A percentile compares a stretch with the other conserved stretches of the same genome.
phyloP scores from a whole-genome alignment of 1,139 yeast genomes.

The Saccharomyces hybrid region DNA sequence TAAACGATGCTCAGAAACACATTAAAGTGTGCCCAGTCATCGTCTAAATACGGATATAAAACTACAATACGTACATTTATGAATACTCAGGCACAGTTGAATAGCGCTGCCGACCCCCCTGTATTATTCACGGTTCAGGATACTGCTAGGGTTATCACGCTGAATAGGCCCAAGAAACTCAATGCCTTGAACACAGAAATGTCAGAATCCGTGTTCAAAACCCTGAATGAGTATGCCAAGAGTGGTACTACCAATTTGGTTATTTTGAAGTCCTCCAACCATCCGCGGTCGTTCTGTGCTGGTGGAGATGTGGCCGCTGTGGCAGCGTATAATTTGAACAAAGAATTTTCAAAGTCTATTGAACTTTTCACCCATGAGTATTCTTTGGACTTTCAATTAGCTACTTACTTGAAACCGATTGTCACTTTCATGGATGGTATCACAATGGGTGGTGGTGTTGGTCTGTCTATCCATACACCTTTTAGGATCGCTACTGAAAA shows the following conservation, averaged over 20 bases:
- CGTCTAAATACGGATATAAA: not conserved
- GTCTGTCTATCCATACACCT: slow-evolving; percentile 83
- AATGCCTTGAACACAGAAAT: slow-evolving; percentile 78
- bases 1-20: not conserved
- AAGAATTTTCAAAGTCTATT: slow-evolving; percentile 42
- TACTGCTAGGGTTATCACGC: slow-evolving; percentile 64
- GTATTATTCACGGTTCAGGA: slow-evolving; percentile 23
- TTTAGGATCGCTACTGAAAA: slow-evolving; percentile 87
- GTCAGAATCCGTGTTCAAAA: slow-evolving; percentile 67
- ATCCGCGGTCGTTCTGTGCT: slow-evolving; percentile 53
- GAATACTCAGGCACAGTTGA: not conserved
- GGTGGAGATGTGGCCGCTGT: slow-evolving; percentile 93
- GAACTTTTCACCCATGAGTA: slow-evolving; percentile 77
- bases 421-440: slow-evolving; percentile 85
- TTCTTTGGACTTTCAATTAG: slow-evolving; percentile 67
- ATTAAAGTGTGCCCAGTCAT: not conserved
- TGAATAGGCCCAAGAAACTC: slow-evolving; percentile 76
- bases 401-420: slow-evolving; percentile 79
- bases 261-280: slow-evolving; percentile 53
- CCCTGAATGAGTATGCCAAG: slow-evolving; percentile 69
- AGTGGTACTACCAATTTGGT: slow-evolving; percentile 57
- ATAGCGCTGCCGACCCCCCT: slow-evolving; percentile 1
- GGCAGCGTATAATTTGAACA: slow-evolving; percentile 44
- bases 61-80: not conserved
- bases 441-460: slow-evolving; percentile 98